Percentiles rank a stretch among this genome's conserved stretches.
Conservation (phyloP, 164 flowering plant species). For the Paratinospora sagittata region DNA sequence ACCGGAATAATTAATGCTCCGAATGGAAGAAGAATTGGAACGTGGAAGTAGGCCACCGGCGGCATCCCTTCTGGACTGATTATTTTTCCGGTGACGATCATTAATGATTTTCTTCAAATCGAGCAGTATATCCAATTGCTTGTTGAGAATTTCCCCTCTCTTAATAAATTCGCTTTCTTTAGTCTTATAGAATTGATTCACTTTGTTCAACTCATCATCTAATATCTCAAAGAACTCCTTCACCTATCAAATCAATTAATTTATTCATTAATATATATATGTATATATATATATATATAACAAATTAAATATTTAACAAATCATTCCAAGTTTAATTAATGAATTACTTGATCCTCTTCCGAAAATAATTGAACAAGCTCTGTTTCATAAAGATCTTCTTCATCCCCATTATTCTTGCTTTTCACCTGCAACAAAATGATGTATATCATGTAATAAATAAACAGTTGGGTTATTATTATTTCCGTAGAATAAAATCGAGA, state of each 20-base stretch:
- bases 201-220: slow-evolving; percentile 76
- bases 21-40: slow-evolving; percentile 36
- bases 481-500: not conserved
- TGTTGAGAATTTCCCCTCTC: slow-evolving; percentile 65
- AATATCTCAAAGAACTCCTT: slow-evolving; percentile 53
- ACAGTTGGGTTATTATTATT: not conserved
- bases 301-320: not conserved
- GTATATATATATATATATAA: no score
- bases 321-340: not conserved
- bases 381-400: slow-evolving; percentile 38
- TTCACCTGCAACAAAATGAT: slow-evolving; percentile 33
- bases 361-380: slow-evolving; percentile 66
- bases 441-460: no score
- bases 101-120: slow-evolving; percentile 57
- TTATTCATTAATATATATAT: not conserved
- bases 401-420: slow-evolving; percentile 27
- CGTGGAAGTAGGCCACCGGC: slow-evolving; percentile 18
- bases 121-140: slow-evolving; percentile 62
- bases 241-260: slow-evolving; percentile 31
- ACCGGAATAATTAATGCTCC: slow-evolving; percentile 53
- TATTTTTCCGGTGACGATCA: slow-evolving; percentile 43
- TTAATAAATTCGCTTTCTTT: slow-evolving; percentile 67
- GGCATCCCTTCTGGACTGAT: slow-evolving; percentile 11
- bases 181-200: slow-evolving; percentile 55
- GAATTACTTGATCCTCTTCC: slow-evolving; percentile 49